Evolutionary conservation across 169 alveolate genomes (phyloP).

Genomic region (Theileria orientalis): DNA sequence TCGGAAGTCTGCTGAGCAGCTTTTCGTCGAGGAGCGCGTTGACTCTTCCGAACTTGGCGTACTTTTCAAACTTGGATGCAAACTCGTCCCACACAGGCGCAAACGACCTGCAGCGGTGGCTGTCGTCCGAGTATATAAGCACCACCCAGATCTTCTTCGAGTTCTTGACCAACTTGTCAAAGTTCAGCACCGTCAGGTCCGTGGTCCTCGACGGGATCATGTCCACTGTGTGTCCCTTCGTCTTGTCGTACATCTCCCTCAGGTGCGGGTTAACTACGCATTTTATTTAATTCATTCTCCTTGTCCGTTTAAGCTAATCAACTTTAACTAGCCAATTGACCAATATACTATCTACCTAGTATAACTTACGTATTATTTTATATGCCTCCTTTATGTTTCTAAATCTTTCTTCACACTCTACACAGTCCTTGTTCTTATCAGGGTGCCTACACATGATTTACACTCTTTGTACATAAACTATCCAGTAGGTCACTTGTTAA

Average conservation of each 20-base stretch:
- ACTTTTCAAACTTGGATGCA: constrained; percentile 19
- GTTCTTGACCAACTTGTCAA: constrained; percentile 24
- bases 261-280: constrained; percentile 48
- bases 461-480: no score
- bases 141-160: constrained; percentile 58
- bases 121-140: constrained; percentile 59
- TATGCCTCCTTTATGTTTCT: constrained; percentile 58
- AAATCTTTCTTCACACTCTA: constrained; percentile 55
- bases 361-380: constrained; percentile 45
- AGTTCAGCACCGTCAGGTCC: constrained; percentile 32
- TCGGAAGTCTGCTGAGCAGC: constrained; percentile 27
- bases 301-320: background rate
- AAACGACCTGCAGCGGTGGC: constrained; percentile 33
- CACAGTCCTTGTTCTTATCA: constrained; percentile 64
- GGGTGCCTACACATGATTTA: constrained; percentile 56
- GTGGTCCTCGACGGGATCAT: constrained; percentile 51
- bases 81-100: constrained; percentile 56
- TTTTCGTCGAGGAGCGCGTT: constrained; percentile 24
- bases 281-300: background rate
- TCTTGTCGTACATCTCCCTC: constrained; percentile 46
- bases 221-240: constrained; percentile 54
- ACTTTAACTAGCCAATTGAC: background rate
- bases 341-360: background rate
- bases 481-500: background rate
- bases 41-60: constrained; percentile 56